Evolutionary conservation across 2,329 filamentous ascomycete species (phyloP), one percentile per base, ranked within the genome.

Genomic region (Colletotrichum lupini): DNA sequence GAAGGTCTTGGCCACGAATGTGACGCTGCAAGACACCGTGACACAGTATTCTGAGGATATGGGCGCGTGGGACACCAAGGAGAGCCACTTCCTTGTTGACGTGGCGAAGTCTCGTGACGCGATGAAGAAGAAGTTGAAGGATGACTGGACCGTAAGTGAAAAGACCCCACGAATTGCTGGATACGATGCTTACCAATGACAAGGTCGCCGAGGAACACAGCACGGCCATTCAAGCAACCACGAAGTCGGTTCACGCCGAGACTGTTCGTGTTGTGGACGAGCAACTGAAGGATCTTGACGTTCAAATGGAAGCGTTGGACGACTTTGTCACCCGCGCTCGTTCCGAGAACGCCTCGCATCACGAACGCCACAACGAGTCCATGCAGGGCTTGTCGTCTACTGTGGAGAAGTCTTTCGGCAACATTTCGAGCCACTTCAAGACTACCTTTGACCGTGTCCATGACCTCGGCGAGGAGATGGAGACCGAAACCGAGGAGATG

Each of bases 281-380:
- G 70, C 97, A 99, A 83, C 94, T 97, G 84, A 89, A 90, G 68
- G 94, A 97, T 76, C 93, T 99, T 79, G 92, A 94, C 74, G 89
- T 88, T n/a, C 95, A 98, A 82, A 95, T 99, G 90, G 90, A 92
- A 69, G 94, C 94, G 1, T 88, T 99, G 8, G 96, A 98, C 78
- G 94, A 96, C 76, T 98, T 98, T 77, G 95, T 98, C 52, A 89
- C 92, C 37, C 92, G 94, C 37, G 95, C 97, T 62, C 91, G 92
- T 73, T 90, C 90, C 1, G 93, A 97, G 78, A 98, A 98, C 80
- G 90, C 92, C 35, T 86, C 87, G 22, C 95, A 97, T 79, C 92
- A 97, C 80, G 87, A 91, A 30, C 88, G 89, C 30, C 94, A 97
- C 75, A 82, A 87, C 1, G 81, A 86, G n/a, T 93, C 92, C 1